phyloP scores from a whole-genome alignment of 306 rosid species.

The Malus sieversii region DNA sequence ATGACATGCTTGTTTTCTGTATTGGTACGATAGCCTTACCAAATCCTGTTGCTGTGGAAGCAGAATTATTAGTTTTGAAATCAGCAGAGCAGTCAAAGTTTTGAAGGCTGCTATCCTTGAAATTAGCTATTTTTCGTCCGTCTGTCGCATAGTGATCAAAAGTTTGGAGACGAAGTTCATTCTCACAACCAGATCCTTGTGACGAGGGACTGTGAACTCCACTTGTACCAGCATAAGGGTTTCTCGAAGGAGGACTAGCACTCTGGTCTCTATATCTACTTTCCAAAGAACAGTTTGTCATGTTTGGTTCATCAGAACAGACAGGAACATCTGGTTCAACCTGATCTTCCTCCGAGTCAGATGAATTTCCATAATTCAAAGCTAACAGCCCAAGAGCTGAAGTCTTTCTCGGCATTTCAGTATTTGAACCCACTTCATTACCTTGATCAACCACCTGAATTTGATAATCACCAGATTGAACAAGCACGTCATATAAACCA shows the following conservation, averaged over 20 bases:
- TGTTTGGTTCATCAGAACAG: conserved; percentile 30
- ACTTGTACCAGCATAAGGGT: conserved; percentile 23
- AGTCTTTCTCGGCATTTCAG: conserved; percentile 36
- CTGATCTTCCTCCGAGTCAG: conserved; percentile 83
- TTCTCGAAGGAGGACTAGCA: conserved; percentile 36
- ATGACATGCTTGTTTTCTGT: conserved; percentile 31
- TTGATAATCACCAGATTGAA: conserved; percentile 32
- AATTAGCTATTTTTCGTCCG: conserved; percentile 27
- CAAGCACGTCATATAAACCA: conserved; percentile 36
- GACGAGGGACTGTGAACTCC: conserved; percentile 15
- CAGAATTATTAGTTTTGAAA: conserved; percentile 33
- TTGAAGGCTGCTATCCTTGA: conserved; percentile 16
- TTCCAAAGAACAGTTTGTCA: conserved; percentile 37
- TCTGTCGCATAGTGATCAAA: conserved; percentile 8
- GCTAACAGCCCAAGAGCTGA: conserved; percentile 91
- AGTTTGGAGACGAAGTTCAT: conserved; percentile 21
- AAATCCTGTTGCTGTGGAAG: conserved; percentile 37
- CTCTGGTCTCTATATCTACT: conserved; percentile 30
- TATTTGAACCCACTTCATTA: conserved; percentile 23
- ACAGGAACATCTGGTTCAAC: conserved; percentile 31
- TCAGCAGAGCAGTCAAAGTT: conserved; percentile 30
- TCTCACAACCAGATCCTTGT: conserved; percentile 20
- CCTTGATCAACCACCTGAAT: conserved; percentile 27
- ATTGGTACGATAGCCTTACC: conserved; percentile 24
- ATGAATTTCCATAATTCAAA: conserved; percentile 74